Evolutionary conservation across 2,329 filamentous ascomycete species (phyloP).

Genomic region (Allantophomopsis cytisporea): DNA sequence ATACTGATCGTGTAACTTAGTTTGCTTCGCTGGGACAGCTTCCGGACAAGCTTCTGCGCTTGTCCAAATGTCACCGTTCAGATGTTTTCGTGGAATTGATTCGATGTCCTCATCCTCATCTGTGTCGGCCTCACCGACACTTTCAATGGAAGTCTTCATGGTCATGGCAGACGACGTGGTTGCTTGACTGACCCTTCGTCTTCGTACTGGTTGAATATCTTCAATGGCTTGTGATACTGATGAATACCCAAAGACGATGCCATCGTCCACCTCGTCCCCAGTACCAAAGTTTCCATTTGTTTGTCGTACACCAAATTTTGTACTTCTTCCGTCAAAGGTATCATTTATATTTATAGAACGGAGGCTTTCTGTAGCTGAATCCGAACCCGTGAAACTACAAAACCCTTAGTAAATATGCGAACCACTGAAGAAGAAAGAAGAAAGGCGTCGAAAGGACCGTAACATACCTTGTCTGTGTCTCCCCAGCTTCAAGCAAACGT

Average conservation of each 20-base stretch:
- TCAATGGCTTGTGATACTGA: neutral
- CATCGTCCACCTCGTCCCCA: neutral
- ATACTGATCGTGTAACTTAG: conserved; percentile 10
- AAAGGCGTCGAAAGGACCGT: no score
- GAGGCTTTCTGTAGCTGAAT: no score
- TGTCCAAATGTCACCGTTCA: neutral
- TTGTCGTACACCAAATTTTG: no score
- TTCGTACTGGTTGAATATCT: neutral
- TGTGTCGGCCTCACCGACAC: conserved; percentile 10
- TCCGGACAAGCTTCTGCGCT: neutral
- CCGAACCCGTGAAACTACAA: no score
- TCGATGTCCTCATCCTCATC: conserved; percentile 32
- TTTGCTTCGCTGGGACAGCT: neutral
- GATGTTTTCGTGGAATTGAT: conserved; percentile 25
- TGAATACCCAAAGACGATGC: conserved; percentile 1
- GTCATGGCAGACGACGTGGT: conserved; percentile 23
- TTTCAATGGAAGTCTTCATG: conserved; percentile 21
- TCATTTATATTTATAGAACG: no score
- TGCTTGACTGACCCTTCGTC: neutral
- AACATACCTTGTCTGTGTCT: neutral
- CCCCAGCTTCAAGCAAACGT: neutral
- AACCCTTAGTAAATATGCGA: no score
- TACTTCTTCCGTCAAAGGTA: no score
- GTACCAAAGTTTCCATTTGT: neutral
- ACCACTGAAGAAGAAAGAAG: no score